Base-by-base conservation (phyloP, 768 basidiomycete species). In the Mycena filopes region DNA sequence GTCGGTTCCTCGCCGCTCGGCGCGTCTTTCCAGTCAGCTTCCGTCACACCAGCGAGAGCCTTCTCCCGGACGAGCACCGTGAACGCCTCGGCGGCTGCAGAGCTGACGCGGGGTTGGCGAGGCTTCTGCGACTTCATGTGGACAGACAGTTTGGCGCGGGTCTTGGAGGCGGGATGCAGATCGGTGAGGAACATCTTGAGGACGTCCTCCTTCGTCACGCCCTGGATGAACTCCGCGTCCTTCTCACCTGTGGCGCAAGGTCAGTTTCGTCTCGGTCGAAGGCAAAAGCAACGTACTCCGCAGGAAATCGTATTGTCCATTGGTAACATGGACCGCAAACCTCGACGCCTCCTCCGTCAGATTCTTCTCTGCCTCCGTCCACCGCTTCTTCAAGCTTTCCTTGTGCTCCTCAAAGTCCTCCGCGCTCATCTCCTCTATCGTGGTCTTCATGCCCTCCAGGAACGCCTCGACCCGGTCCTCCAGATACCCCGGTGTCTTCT, bases 381-480 rank as follows among this genome's bases (percentile, higher is more conserved):
- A 93, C 71, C 89, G 91, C 74, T 88, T 88, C 75, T 92, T 87
- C 65, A 99, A 76, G 23, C 93, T 87, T 43, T 76, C 79, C 77
- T 90, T 92, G 74, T 98, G 94, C 70, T 91, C 89, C 23, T 83
- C 78, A 72, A 98, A 96, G 69, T 92, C 89, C 28, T 83, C 89
- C 8, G 85, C 81, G 7, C 76, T 75, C 92, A 98, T 93, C 8
- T 81, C 83, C 72, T 85, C 85, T 16, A 99, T 79, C 55, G 81
- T 85, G 31, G 74, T 77, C 71, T 87, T 87, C 89, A 96, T 92
- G 56, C 82, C 81, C 48, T 87, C 84, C 64, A 99, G 80, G 82
- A 98, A 99, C 3, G 89, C 87, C 59, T 99, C 95, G 16, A 99
- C 91, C 25, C 97, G 89, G 57, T 84, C 81, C 79, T 99, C 98